Evolutionary conservation across 768 basidiomycete species (phyloP).

Genomic region (Fistulinella prunicolor): DNA sequence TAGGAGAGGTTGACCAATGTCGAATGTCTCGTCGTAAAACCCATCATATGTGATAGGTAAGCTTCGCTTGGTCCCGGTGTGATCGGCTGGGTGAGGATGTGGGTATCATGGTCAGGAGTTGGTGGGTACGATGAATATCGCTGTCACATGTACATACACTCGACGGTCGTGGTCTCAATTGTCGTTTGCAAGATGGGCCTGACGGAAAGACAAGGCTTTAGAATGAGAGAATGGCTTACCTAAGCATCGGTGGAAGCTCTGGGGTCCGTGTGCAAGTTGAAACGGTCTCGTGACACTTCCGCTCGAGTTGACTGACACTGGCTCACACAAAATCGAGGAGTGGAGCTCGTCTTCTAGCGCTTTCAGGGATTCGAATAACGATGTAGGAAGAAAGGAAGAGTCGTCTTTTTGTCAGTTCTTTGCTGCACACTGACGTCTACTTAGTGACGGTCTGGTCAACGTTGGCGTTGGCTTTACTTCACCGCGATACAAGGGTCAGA

Average conservation of each 20-base stretch:
- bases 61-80: slow-evolving; percentile 1
- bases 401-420: slow-evolving; percentile 6
- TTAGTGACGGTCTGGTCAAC: slow-evolving; percentile 3
- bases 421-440: slow-evolving; percentile 1
- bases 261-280: neutral
- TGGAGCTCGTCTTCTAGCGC: slow-evolving; percentile 7
- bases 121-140: neutral
- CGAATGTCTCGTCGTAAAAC: neutral
- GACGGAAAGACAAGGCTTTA: no score
- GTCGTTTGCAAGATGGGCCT: no score
- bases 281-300: slow-evolving; percentile 5
- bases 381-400: slow-evolving; percentile 23
- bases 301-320: slow-evolving; percentile 9
- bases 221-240: slow-evolving; percentile 11
- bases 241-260: no score
- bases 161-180: no score
- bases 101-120: neutral
- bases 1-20: neutral
- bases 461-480: neutral
- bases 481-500: slow-evolving; percentile 1
- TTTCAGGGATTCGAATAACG: slow-evolving; percentile 16
- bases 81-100: neutral
- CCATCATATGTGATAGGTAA: neutral
- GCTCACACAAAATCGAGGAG: slow-evolving; percentile 17
- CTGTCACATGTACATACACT: no score